Base-by-base conservation (phyloP, 2,329 filamentous ascomycete species). In the Exophiala sp. region DNA sequence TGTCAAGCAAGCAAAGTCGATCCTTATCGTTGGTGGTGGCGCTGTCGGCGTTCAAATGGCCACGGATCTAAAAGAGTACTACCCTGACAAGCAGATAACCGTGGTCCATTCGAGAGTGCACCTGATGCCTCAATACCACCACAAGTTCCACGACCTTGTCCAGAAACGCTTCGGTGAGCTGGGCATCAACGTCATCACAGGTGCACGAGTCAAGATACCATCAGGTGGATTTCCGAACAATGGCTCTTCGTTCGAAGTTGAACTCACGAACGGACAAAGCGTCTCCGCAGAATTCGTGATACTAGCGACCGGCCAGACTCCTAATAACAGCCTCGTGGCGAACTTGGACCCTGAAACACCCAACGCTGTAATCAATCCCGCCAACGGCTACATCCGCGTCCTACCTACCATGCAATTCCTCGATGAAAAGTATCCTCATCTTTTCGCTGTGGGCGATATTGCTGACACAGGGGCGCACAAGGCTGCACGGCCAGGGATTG, bases 371-470 rank as follows among this genome's bases (percentile, higher is more conserved):
- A 50, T 70, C 3, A 72, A 71, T 54, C 68, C 52, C 8, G 36
- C 40, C 1, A 75, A 74, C 0, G 78, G 77, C 1, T 75, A 78
- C 54, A 76, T 85, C 58, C 71, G 71, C 1, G 79, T 86, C 21
- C 75, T 75, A 47, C 72, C 77, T 0, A 83, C 79, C 0, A 71
- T 87, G 34, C 83, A 87, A 57, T 70, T 87, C 11, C 63, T 67
- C 5, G 78, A 80, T 60, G 68, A 72, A 2, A 54, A 58, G 0
- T 55, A 48, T 32, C 72, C 75, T 1, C 75, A 82, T 57, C 72
- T 87, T 2, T 87, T 83, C 60, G 79, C 78, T 1, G 77, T 82
- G n/a, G 84, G 84, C 12, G 84, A 87, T 59, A 80, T 87, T 3
- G 78, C 82, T 2, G 78, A 80, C 20, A 69, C 67, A 5, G 72